phyloP scores from a whole-genome alignment of 116 monocot species.

The Posidonia oceanica region DNA sequence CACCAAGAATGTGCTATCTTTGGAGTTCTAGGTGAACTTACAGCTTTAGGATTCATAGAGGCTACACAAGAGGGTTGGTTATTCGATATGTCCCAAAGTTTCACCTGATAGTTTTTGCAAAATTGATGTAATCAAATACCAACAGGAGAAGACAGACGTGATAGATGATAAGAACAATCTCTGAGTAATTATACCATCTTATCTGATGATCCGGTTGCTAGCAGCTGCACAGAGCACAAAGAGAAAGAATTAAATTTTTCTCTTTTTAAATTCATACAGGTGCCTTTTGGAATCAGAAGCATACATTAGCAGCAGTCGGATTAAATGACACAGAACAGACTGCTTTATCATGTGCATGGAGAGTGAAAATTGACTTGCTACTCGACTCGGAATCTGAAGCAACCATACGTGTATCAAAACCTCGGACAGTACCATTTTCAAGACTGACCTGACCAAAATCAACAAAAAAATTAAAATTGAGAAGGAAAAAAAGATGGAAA shows the following conservation, averaged over 20 bases:
- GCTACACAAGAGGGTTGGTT: conserved; percentile 83
- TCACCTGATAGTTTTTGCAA: conserved; percentile 37
- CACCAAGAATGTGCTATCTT: neutral
- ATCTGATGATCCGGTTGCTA: conserved; percentile 84
- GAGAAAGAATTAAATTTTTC: neutral
- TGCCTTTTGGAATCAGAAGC: neutral
- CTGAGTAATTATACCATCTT: conserved; percentile 51
- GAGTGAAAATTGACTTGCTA: conserved; percentile 46
- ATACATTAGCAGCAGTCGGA: conserved; percentile 55
- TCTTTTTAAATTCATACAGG: neutral
- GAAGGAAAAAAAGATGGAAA: neutral
- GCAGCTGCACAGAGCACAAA: conserved; percentile 42
- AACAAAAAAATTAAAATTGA: neutral
- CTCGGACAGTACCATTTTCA: conserved; percentile 85
- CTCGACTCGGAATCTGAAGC: conserved; percentile 30
- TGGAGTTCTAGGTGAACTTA: conserved; percentile 16
- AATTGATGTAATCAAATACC: neutral
- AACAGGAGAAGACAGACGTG: neutral
- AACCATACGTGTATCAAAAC: conserved; percentile 59
- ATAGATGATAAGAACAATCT: neutral
- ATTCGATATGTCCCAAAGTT: conserved; percentile 85
- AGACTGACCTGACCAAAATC: conserved; percentile 57
- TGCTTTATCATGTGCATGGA: conserved; percentile 87
- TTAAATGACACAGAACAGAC: conserved; percentile 62
- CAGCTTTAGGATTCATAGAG: conserved; percentile 55